Base-by-base conservation (phyloP, 2,329 filamentous ascomycete species). In the Cladosporium cucumerinum region DNA sequence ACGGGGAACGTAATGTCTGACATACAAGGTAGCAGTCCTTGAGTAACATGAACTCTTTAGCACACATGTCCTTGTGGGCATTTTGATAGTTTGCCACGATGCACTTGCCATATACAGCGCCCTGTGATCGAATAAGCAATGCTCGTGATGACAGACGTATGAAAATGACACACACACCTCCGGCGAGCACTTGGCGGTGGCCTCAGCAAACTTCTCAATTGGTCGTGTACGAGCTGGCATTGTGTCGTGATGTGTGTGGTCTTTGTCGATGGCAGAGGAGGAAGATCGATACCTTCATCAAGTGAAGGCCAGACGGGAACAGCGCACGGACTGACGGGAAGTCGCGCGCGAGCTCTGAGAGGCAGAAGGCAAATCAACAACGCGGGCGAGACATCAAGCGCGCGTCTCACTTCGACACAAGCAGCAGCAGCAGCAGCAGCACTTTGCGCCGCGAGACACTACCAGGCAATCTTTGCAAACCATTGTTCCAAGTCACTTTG, bases 41-140 rank as follows among this genome's bases (percentile, higher is more conserved):
- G 57, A 98, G 77, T 69, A 81, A 87, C 78, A 95, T 82, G 71
- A 99, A 98, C 74, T 97, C 93, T 65, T 87, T 87, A 5, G 84
- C 83, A 74, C 95, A 99, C 82, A 95, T 95, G 75, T 97, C 92
- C 75, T 96, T 96, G 71, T 93, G 86, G 3, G 97, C 87, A 4
- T 92, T 87, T 74, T 94, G 94, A 79, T 96, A 98, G 75, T 98
- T 94, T 46, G 87, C 86, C 59, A 94, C 85, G 69, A 99, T 88
- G 76, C 95, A 99, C 82, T 93, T 93, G 70, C 94, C 95, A 74
- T 98, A 99, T 14, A 86, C 82, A 2, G 92, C 84, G 61, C 92
- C 90, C 94, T 98, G 26, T 12, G 26, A 28, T 49, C 28, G 5
- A 63, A 55, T 68, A 57, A 65, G 65, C 65, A 18, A 11, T 34